Evolutionary conservation across 2,329 filamentous ascomycete species (phyloP).

Genomic region (Botryotinia convoluta): DNA sequence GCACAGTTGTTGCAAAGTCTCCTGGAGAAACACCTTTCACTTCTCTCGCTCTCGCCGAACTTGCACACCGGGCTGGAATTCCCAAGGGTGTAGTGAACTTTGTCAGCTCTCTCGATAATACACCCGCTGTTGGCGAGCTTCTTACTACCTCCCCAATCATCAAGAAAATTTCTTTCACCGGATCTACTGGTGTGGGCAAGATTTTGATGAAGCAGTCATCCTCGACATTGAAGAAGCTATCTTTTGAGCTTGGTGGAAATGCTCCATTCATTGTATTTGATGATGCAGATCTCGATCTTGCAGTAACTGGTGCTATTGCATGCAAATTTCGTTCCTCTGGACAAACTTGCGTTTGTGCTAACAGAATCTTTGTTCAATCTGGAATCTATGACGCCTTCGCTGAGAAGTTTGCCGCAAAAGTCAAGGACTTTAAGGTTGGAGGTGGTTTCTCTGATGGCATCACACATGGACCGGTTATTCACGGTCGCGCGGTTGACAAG

Average conservation of each 20-base stretch:
- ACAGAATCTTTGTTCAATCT: slow-evolving; percentile 76
- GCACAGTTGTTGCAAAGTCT: slow-evolving; percentile 88
- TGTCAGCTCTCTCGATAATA: slow-evolving; percentile 77
- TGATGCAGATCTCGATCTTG: slow-evolving; percentile 82
- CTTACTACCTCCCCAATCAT: slow-evolving; percentile 75
- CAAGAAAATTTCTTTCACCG: slow-evolving; percentile 92
- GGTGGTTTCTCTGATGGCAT: slow-evolving; percentile 66
- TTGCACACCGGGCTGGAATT: slow-evolving; percentile 82
- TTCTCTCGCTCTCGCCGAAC: slow-evolving; percentile 80
- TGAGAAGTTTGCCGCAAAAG: slow-evolving; percentile 65
- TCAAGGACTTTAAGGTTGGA: slow-evolving; percentile 72
- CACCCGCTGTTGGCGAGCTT: slow-evolving; percentile 70
- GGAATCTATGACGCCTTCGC: slow-evolving; percentile 77
- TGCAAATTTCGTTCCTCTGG: slow-evolving; percentile 94
- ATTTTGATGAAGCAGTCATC: slow-evolving; percentile 87
- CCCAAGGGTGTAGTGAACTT: slow-evolving; percentile 90
- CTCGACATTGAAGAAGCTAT: slow-evolving; percentile 74
- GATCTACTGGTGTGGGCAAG: slow-evolving; percentile 67
- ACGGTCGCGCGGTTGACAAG: slow-evolving; percentile 76
- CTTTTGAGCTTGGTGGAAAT: slow-evolving; percentile 91
- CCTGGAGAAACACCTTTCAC: slow-evolving; percentile 92
- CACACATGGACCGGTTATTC: slow-evolving; percentile 82
- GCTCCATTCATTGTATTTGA: slow-evolving; percentile 97
- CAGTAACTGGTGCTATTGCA: slow-evolving; percentile 77
- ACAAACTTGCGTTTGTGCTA: slow-evolving; percentile 92